A percentile compares a stretch with the other conserved stretches of the same genome.
phyloP scores from a whole-genome alignment of 2,329 filamentous ascomycete species.

The Magnaporthiopsis poae region DNA sequence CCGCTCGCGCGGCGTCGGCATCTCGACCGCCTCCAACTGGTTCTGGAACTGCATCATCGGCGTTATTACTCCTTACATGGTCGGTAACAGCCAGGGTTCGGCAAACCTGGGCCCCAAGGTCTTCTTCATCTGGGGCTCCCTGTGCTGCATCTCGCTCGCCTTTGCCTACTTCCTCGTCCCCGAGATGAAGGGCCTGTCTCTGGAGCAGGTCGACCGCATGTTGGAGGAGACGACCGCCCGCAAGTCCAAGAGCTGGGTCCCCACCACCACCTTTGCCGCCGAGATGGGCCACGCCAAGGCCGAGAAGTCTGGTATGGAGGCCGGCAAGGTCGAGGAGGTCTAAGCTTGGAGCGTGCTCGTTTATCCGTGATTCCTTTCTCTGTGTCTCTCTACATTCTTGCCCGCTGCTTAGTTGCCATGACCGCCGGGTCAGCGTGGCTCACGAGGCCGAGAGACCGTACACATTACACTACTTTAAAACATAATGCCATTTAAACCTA shows the following conservation, averaged over 20 bases:
- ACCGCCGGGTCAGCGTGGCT: too few relatives aligned
- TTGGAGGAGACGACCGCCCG: slow-evolving; percentile 75
- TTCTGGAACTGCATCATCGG: slow-evolving; percentile 62
- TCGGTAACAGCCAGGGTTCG: slow-evolving; percentile 42
- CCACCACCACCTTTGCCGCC: slow-evolving; percentile 57
- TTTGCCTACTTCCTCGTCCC: slow-evolving; percentile 67
- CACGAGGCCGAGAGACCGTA: too few relatives aligned
- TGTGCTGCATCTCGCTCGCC: slow-evolving; percentile 49
- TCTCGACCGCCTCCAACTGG: slow-evolving; percentile 86
- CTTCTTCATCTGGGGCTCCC: slow-evolving; percentile 66
- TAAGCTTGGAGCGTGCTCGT: neutral
- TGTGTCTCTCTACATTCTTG: too few relatives aligned
- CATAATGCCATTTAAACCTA: neutral
- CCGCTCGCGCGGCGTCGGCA: slow-evolving; percentile 73
- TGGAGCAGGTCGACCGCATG: slow-evolving; percentile 79
- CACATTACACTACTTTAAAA: neutral
- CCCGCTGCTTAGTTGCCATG: too few relatives aligned
- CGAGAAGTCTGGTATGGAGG: slow-evolving; percentile 3
- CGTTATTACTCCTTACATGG: slow-evolving; percentile 50
- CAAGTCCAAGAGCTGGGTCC: slow-evolving; percentile 67
- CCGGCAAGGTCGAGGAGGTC: slow-evolving; percentile 7
- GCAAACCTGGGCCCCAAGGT: slow-evolving; percentile 56
- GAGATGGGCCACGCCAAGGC: slow-evolving; percentile 8
- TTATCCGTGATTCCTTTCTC: too few relatives aligned
- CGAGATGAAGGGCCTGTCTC: slow-evolving; percentile 65